Base-by-base conservation (phyloP, 495 filamentous ascomycete species). In the Penicillium macrosclerotiorum region DNA sequence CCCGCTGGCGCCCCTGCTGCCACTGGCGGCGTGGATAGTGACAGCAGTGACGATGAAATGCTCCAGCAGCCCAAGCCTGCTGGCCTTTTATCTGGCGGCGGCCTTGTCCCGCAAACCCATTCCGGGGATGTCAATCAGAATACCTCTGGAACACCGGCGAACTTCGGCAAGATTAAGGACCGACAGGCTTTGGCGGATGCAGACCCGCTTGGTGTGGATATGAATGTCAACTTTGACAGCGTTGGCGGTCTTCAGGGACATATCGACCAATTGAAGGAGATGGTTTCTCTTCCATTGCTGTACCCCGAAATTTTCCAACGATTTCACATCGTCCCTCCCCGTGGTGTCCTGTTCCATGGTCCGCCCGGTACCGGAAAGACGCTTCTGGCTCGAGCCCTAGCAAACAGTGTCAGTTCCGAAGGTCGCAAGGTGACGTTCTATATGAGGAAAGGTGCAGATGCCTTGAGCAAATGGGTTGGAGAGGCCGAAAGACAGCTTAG, bases 301-400 rank as follows among this genome's bases (percentile, higher is more conserved):
- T 98, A 98, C 57, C 93, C 93, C 0, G 93, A 98, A 61, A 79
- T 97, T n/a, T 96, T 97, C 68, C 75, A 80, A 47, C 83, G 82
- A 35, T 95, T 96, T 69, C 82, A 94, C 52, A 87, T 97, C 41
- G 91, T 88, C 8, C 93, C 93, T 17, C 93, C 93, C 13, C 82
- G 94, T 18, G 93, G 93, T 62, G 93, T 97, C 14, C 67, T 98
- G 38, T 98, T 98, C 66, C 92, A 97, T 66, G 93, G 93, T 8
- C 93, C 93, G 40, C 93, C 93, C 13, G 93, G 93, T 56, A 98
- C 93, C 8, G 93, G 93, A 78, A 98, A 98, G 72, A 98, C 93
- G 5, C 74, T 97, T 18, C 76, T 98, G 57, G 93, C 93, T 29
- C 82, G 93, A 51, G 93, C 93, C 33, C 74, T 98, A 14, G 90